Percentiles rank a stretch among this genome's conserved stretches.
phyloP scores from a whole-genome alignment of 2,329 filamentous ascomycete species.

The Pestalotiopsis sp. region DNA sequence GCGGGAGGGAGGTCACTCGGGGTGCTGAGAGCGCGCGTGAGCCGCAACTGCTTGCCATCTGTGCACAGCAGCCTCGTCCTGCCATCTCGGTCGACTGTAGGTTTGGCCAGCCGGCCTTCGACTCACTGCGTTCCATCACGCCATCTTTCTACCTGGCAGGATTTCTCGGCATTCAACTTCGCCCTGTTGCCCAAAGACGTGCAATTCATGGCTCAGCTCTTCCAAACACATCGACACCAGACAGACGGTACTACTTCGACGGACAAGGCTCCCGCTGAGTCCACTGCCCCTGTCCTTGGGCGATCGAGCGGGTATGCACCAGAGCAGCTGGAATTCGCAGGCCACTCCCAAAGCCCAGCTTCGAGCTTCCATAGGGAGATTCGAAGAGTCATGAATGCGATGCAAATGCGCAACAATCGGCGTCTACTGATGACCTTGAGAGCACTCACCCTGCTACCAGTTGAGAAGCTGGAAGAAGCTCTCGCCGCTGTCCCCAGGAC shows the following conservation, averaged over 20 bases:
- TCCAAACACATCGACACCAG: not conserved
- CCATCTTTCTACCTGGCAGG: not conserved
- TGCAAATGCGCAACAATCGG: slow-evolving; percentile 24
- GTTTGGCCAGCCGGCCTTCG: not conserved
- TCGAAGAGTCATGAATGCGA: slow-evolving; percentile 19
- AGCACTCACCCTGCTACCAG: slow-evolving; percentile 22
- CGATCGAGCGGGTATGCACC: not conserved
- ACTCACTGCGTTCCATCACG: not conserved
- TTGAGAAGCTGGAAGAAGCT: slow-evolving; percentile 31
- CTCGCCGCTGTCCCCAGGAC: slow-evolving; percentile 48
- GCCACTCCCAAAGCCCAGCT: not conserved
- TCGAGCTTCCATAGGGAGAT: not conserved
- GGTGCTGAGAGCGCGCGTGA: slow-evolving; percentile 25
- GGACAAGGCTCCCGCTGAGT: not conserved
- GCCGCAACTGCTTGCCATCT: slow-evolving; percentile 17
- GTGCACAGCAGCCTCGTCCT: not conserved
- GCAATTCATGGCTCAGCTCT: not conserved
- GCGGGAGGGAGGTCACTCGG: slow-evolving; percentile 29
- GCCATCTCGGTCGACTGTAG: not conserved
- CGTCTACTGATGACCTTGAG: slow-evolving; percentile 21
- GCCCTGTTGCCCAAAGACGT: not conserved
- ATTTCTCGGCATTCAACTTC: not conserved
- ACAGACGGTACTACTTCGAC: not conserved
- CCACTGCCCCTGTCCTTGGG: not conserved
- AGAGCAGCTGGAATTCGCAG: not conserved